These are phyloP conservation scores for Apophysomyces trapeziformis DNA, from an alignment of 371 early-diverging fungal genomes.

Conservation along the genomic window DNA sequence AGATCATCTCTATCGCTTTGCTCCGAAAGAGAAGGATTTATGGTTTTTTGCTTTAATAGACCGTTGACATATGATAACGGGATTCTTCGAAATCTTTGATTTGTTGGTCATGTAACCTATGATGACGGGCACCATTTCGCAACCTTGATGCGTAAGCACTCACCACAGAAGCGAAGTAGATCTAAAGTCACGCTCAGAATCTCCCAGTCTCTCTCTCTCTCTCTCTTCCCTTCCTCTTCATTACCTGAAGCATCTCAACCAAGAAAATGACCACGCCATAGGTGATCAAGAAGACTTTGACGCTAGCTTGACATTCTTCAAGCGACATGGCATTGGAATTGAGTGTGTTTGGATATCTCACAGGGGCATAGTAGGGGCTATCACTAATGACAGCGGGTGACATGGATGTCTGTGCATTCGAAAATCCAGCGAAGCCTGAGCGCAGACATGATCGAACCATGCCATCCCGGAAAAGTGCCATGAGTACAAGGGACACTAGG, in stretches of 20 bases:
- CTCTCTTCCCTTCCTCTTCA: not conserved
- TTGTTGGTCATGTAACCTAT: conserved; percentile 55
- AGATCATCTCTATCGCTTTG: not conserved
- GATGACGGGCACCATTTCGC: conserved; percentile 55
- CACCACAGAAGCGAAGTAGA: conserved; percentile 55
- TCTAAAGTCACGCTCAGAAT: conserved; percentile 18
- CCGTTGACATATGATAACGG: conserved; percentile 54
- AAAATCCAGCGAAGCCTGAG: conserved; percentile 46
- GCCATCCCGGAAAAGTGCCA: conserved; percentile 34
- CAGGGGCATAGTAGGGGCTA: conserved; percentile 47
- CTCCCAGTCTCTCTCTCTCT: not conserved
- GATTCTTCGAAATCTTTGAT: conserved; percentile 59
- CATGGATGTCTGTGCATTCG: conserved; percentile 40
- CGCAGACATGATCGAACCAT: conserved; percentile 47
- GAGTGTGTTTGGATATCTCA: conserved; percentile 44
- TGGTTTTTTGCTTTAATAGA: conserved; percentile 34
- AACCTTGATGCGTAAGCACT: conserved; percentile 48
- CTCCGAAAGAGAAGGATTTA: not conserved
- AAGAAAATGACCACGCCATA: conserved; percentile 45
- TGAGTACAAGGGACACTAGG: conserved; percentile 42
- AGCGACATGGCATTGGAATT: conserved; percentile 38
- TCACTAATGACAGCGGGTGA: conserved; percentile 30
- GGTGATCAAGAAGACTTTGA: conserved; percentile 35
- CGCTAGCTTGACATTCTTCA: conserved; percentile 33
- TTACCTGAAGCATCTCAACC: conserved; percentile 47